These are phyloP conservation scores for Chaetomium sp. DNA, from an alignment of 2,329 filamentous ascomycete genomes.

Conservation along the genomic window DNA sequence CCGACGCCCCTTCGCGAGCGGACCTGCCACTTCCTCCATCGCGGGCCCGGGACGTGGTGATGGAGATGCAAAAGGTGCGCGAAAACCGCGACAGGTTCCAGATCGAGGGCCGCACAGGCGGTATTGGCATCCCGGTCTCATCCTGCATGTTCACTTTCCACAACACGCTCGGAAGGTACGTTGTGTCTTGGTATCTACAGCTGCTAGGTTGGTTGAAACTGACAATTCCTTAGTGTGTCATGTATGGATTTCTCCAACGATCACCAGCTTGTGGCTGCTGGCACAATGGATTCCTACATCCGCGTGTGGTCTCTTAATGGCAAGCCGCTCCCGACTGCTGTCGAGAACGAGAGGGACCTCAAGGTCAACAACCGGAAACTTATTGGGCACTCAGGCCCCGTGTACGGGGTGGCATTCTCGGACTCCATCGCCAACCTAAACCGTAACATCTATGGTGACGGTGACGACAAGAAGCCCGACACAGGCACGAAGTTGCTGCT, in stretches of 20 bases:
- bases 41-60: conserved; percentile 82
- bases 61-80: conserved; percentile 91
- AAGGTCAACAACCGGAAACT: conserved; percentile 69
- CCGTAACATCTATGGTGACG: conserved; percentile 54
- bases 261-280: conserved; percentile 80
- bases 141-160: conserved; percentile 99
- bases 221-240: conserved; percentile 63
- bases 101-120: conserved; percentile 81
- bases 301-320: conserved; percentile 92
- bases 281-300: conserved; percentile 93
- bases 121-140: conserved; percentile 79
- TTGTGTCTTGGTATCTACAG: conserved; percentile 19
- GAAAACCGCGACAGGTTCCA: conserved; percentile 91
- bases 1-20: conserved; percentile 75
- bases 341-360: conserved; percentile 58
- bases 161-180: conserved; percentile 87
- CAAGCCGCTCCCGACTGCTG: conserved; percentile 71
- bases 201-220: background rate
- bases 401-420: conserved; percentile 89
- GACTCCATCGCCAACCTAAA: conserved; percentile 61
- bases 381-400: conserved; percentile 85
- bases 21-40: conserved; percentile 87
- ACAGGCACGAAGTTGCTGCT: conserved; percentile 74
- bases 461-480: conserved; percentile 47
- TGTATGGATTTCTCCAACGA: conserved; percentile 96